phyloP scores from a whole-genome alignment of 2,329 filamentous ascomycete species.

The Verticillium dahliae region DNA sequence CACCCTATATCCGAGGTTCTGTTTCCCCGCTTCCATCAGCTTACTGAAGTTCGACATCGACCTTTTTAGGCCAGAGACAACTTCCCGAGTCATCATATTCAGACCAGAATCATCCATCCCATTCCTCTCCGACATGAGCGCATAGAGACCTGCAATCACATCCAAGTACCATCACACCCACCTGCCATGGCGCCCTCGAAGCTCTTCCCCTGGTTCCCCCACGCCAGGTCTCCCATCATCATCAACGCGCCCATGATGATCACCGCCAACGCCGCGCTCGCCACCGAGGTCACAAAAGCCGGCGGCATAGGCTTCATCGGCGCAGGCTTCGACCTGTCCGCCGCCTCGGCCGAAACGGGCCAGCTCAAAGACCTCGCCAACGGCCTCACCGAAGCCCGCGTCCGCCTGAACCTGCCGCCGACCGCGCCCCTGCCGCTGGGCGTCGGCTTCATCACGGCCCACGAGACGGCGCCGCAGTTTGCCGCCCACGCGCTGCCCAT shows the following conservation, averaged over 20 bases:
- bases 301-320: constrained; percentile 30
- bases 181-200: constrained; percentile 6
- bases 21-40: too few species aligned
- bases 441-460: constrained; percentile 56
- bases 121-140: too few species aligned
- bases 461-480: constrained; percentile 32
- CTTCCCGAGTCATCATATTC: too few species aligned
- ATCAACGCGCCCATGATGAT: constrained; percentile 30
- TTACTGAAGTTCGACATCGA: too few species aligned
- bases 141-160: background rate
- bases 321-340: constrained; percentile 20
- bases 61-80: too few species aligned
- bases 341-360: constrained; percentile 14
- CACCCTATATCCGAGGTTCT: too few species aligned
- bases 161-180: background rate
- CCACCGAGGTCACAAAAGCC: constrained; percentile 29
- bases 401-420: constrained; percentile 17
- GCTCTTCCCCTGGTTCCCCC: constrained; percentile 7
- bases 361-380: constrained; percentile 24
- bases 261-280: constrained; percentile 22
- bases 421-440: constrained; percentile 39
- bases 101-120: too few species aligned
- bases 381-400: constrained; percentile 21
- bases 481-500: constrained; percentile 38
- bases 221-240: constrained; percentile 8